Evolutionary conservation across 2,329 filamentous ascomycete species (phyloP).

Genomic region (Sarocladium strictum): DNA sequence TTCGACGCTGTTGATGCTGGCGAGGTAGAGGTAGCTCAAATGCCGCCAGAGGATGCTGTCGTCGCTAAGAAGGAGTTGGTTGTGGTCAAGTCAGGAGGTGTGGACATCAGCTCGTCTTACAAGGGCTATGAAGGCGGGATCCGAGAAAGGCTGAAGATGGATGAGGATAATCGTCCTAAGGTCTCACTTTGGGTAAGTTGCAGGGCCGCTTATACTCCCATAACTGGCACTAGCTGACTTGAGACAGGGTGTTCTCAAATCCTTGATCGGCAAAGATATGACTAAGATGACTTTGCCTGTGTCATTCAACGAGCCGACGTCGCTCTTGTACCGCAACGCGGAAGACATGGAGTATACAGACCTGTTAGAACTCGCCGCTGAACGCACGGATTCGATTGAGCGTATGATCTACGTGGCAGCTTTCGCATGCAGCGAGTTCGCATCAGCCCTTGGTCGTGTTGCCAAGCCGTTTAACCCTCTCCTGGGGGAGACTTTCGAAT

Average conservation of each 20-base stretch:
- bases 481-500: conserved; percentile 94
- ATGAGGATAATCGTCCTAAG: conserved; percentile 87
- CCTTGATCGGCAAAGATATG: conserved; percentile 99
- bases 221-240: conserved; percentile 16
- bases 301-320: conserved; percentile 97
- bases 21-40: conserved; percentile 72
- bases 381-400: conserved; percentile 80
- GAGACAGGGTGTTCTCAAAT: conserved; percentile 83
- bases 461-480: conserved; percentile 98
- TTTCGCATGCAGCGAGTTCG: conserved; percentile 94
- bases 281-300: conserved; percentile 99
- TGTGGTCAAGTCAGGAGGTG: conserved; percentile 32
- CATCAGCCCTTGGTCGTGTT: conserved; percentile 91
- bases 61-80: conserved; percentile 33
- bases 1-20: conserved; percentile 96
- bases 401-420: conserved; percentile 91
- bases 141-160: conserved; percentile 74
- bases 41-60: conserved; percentile 46
- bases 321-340: conserved; percentile 85
- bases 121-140: conserved; percentile 88
- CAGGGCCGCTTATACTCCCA: neutral
- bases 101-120: conserved; percentile 73
- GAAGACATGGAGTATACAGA: conserved; percentile 99
- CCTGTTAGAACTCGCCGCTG: conserved; percentile 80
- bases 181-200: conserved; percentile 86